These are phyloP conservation scores for Acanthamoeba comandoni DNA, from an alignment of 208 protist genomes.

Conservation along the genomic window DNA sequence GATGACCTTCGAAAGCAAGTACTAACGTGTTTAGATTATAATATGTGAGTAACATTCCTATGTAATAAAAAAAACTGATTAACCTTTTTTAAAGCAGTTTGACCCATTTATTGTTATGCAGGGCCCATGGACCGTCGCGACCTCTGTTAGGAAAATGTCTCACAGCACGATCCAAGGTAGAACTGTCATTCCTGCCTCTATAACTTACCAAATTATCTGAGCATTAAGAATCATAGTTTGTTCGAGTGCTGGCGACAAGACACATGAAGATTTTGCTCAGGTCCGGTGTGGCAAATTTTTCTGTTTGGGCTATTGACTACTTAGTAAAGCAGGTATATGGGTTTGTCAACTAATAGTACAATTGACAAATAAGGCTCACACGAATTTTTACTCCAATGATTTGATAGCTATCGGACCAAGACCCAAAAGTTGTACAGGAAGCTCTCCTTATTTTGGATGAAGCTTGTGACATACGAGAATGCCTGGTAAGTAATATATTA, in stretches of 20 bases:
- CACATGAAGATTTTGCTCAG: constrained; percentile 79
- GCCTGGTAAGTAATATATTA: constrained; percentile 56
- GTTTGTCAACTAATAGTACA: neutral
- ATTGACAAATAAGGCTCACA: neutral
- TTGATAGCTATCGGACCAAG: constrained; percentile 77
- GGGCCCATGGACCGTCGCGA: neutral
- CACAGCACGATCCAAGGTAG: neutral
- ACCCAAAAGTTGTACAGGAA: constrained; percentile 71
- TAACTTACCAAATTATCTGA: neutral
- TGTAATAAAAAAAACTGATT: too few species aligned
- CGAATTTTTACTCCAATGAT: neutral
- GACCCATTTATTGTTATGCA: too few species aligned
- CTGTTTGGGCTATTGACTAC: constrained; percentile 80
- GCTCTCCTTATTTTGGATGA: constrained; percentile 83
- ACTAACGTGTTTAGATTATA: constrained; percentile 54
- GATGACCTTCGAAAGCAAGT: constrained; percentile 50
- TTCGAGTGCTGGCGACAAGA: constrained; percentile 71
- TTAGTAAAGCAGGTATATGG: constrained; percentile 65
- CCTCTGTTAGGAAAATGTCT: constrained; percentile 14
- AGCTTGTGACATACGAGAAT: constrained; percentile 77
- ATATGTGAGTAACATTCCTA: neutral
- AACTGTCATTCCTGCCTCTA: neutral
- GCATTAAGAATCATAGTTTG: neutral
- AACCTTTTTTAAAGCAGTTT: too few species aligned
- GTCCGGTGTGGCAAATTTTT: constrained; percentile 81